Evolutionary conservation across 225 moss, liverwort and hornwort genomes (phyloP), one percentile per base, ranked within the genome.

Genomic region (Polytrichum formosum): DNA sequence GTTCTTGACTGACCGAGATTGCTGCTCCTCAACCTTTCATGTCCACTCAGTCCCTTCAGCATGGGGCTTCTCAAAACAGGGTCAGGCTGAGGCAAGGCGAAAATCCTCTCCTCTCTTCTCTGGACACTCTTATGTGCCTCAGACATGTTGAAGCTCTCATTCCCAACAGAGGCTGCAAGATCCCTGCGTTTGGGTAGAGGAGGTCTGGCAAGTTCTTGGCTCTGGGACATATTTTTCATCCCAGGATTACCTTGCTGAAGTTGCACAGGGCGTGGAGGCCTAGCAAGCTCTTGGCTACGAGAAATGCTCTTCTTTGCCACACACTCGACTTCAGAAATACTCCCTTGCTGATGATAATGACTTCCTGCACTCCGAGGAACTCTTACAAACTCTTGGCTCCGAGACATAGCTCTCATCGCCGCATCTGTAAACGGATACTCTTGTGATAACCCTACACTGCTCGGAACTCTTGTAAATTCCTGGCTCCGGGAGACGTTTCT

Each of bases 11-110:
- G 59, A 53, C 61, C 65, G 26, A 68, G 62, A 63, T 55, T 54
- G 67, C 63, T 77, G n/a, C 26, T 37, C 74, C 71, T 77, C 67
- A 54, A 70, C 61, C 77, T 79, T 37, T 82, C 79, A 30, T 67
- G 75, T 61, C 82, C 79, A 17, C 69, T 70, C 61, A 53, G 54
- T 53, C 66, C 82, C 53, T 55, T 65, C 67, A 80, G 53, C 77
- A 82, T 70, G 59, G 82, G 80, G 61, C 85, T 86, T 75, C 85
- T 69, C 67, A 86, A 73, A 29, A 82, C 74, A 53, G 82, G 68
- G 53, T 80, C 82, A 67, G 85, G 82, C 54, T 85, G 76, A 21
- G 63, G 33, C 67, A 77, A 28, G 29, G 70, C 37, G 63, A 27
- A 19, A 30, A 27, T 72, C 17, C 72, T 74, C 66, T 70, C 77